These are phyloP conservation scores for Dianthus caryophyllus DNA, from an alignment of 148 eudicot genomes.

Conservation along the genomic window DNA sequence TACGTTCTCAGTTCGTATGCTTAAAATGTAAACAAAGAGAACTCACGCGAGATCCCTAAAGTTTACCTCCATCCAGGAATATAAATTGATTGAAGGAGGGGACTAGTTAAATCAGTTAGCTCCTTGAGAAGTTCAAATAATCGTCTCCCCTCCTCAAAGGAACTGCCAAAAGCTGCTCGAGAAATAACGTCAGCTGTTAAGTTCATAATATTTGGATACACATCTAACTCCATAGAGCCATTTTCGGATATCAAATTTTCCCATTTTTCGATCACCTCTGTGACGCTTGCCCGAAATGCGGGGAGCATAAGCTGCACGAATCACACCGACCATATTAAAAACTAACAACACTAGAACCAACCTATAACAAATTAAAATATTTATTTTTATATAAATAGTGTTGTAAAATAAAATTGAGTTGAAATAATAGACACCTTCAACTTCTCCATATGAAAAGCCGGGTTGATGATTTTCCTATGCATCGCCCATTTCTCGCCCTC, in stretches of 20 bases:
- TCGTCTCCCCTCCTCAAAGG: constrained; percentile 39
- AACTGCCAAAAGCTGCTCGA: constrained; percentile 51
- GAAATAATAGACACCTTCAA: constrained; percentile 59
- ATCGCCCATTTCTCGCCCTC: constrained; percentile 47
- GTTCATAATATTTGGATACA: constrained; percentile 40
- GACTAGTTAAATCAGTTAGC: constrained; percentile 23
- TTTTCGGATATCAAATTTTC: constrained; percentile 24
- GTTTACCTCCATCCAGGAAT: constrained; percentile 39
- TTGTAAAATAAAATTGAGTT: not conserved
- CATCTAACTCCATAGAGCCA: constrained; percentile 36
- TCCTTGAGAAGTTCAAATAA: constrained; percentile 48
- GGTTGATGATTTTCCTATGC: constrained; percentile 43
- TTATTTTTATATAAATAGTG: no score
- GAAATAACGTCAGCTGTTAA: constrained; percentile 48
- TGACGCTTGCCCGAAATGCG: no score
- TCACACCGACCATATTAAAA: not conserved
- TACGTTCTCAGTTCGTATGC: no score
- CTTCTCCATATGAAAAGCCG: constrained; percentile 51
- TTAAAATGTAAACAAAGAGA: no score
- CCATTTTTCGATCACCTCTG: no score
- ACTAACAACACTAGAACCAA: not conserved
- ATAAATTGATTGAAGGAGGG: constrained; percentile 18
- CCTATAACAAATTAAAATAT: no score
- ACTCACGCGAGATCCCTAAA: not conserved
- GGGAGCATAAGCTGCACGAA: constrained; percentile 36